Evolutionary conservation across 495 filamentous ascomycete species (phyloP).

Genomic region (Podospora conica): DNA sequence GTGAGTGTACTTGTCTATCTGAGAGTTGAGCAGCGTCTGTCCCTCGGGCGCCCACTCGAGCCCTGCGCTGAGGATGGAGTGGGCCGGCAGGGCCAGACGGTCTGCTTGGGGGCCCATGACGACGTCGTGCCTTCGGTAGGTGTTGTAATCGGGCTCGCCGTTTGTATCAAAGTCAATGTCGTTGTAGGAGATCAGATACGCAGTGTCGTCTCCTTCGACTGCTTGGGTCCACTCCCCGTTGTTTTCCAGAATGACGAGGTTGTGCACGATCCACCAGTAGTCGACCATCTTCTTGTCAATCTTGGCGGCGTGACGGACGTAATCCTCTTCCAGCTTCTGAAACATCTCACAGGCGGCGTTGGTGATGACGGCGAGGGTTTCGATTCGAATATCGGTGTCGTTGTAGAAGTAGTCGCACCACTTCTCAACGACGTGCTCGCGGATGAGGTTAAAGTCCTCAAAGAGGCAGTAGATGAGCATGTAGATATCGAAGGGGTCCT

Average conservation of each 20-base stretch:
- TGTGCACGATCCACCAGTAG: constrained; percentile 22
- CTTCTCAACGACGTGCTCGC: constrained; percentile 23
- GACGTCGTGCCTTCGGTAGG: no score
- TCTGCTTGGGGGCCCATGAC: constrained; percentile 20
- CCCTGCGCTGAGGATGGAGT: constrained; percentile 5
- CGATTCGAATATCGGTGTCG: constrained; percentile 15
- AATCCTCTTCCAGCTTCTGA: constrained; percentile 23
- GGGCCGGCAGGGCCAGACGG: constrained; percentile 16
- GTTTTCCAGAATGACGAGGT: no score
- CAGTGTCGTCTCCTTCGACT: no score
- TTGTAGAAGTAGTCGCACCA: constrained; percentile 30
- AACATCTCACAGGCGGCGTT: constrained; percentile 30
- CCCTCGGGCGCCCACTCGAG: constrained; percentile 10
- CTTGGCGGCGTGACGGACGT: constrained; percentile 11
- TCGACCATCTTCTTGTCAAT: constrained; percentile 7
- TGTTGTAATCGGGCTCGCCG: constrained; percentile 26
- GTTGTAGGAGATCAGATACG: no score
- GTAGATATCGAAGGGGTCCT: constrained; percentile 25
- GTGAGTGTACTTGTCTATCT: constrained; percentile 18
- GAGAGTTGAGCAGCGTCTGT: no score
- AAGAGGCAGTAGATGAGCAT: constrained; percentile 33
- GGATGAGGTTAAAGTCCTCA: constrained; percentile 28
- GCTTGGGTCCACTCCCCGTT: no score
- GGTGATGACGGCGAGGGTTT: constrained; percentile 24
- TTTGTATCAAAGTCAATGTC: constrained; percentile 20